Evolutionary conservation across 164 flowering plant species (phyloP).

Genomic region (Nymphaea thermarum): DNA sequence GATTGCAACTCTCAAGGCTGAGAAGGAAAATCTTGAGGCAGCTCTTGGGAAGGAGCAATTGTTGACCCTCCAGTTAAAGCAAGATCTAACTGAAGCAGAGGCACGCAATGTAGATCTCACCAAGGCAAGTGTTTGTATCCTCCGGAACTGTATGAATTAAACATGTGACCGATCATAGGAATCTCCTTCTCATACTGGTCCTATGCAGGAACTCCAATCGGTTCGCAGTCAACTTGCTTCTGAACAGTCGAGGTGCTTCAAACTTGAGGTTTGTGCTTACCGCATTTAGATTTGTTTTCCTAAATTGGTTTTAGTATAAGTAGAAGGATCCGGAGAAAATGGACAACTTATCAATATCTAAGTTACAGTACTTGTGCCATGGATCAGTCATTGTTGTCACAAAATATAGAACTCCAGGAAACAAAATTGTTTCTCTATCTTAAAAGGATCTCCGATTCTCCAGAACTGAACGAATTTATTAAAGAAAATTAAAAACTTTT

Average conservation of each 20-base stretch:
- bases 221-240: constrained; percentile 90
- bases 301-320: no score
- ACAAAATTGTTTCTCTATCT: no score
- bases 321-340: no score
- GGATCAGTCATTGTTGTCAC: no score
- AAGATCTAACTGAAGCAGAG: constrained; percentile 69
- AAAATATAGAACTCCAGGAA: no score
- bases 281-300: not conserved
- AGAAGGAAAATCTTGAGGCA: constrained; percentile 78
- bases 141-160: not conserved
- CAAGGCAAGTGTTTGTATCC: constrained; percentile 39
- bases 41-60: constrained; percentile 68
- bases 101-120: constrained; percentile 57
- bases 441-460: no score
- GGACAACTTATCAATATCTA: no score
- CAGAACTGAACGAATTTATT: no score
- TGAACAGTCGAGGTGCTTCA: constrained; percentile 98
- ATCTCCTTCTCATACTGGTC: not conserved
- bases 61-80: constrained; percentile 60
- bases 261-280: constrained; percentile 64
- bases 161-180: not conserved
- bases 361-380: no score
- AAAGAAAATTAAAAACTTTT: no score
- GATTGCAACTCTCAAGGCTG: constrained; percentile 50
- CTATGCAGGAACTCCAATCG: constrained; percentile 88